These are phyloP conservation scores for Solanum sejunctum DNA, from an alignment of 257 asterid species.

Conservation along the genomic window DNA sequence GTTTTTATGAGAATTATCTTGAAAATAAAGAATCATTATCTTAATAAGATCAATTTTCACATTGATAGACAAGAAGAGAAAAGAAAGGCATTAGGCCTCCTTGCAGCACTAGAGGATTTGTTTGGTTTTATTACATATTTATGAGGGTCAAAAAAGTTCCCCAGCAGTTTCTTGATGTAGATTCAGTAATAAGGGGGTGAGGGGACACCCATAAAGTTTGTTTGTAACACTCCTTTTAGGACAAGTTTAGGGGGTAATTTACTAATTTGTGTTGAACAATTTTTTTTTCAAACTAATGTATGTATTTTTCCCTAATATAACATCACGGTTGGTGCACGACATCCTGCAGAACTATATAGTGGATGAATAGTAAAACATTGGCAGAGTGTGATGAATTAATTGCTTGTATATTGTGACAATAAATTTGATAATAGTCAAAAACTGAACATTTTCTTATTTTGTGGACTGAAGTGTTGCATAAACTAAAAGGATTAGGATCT, in stretches of 20 bases:
- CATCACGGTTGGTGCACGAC: background rate
- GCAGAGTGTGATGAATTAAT: background rate
- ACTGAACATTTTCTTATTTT: background rate
- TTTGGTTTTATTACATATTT: background rate
- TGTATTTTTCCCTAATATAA: background rate
- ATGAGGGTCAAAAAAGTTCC: background rate
- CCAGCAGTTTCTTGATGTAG: background rate
- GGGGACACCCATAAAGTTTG: background rate
- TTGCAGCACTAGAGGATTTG: background rate
- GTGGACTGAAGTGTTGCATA: background rate
- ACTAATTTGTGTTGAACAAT: background rate
- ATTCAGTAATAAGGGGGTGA: background rate
- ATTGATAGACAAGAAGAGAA: background rate
- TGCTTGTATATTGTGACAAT: background rate
- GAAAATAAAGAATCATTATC: background rate
- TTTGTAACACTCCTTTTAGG: background rate
- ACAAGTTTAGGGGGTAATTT: background rate
- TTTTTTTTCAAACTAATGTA: background rate
- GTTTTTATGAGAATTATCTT: background rate
- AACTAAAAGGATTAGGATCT: background rate
- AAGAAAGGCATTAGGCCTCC: background rate
- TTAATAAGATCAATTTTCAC: background rate
- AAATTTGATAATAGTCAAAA: background rate
- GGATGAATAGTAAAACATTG: background rate
- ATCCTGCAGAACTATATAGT: background rate